Conservation (phyloP, 768 basidiomycete genomes). For the Rubroboletus pulcherrimus region DNA sequence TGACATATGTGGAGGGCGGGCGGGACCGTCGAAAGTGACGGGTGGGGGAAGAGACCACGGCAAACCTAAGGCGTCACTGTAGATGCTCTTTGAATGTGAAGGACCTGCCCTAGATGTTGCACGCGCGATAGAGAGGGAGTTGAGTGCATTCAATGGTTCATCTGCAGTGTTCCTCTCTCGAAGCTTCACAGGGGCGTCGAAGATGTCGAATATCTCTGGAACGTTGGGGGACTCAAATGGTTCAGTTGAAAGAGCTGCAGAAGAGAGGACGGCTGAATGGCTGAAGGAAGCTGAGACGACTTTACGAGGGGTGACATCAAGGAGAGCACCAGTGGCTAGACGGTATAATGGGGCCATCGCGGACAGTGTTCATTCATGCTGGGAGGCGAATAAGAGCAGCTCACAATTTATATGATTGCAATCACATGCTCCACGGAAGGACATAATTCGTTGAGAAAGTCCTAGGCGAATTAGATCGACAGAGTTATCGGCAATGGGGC, state of each 20-base stretch:
- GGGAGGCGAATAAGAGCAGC: not conserved
- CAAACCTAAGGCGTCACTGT: constrained; percentile 10
- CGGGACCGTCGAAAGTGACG: constrained; percentile 48
- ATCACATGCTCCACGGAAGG: not conserved
- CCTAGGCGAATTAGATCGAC: not conserved
- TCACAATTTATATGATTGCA: constrained; percentile 18
- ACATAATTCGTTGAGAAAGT: not conserved
- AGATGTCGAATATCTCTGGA: constrained; percentile 46
- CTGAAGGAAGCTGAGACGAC: constrained; percentile 10
- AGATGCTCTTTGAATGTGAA: not conserved
- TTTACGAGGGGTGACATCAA: constrained; percentile 6
- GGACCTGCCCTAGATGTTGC: constrained; percentile 8
- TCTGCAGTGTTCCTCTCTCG: constrained; percentile 33
- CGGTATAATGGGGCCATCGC: constrained; percentile 18
- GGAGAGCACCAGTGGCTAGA: constrained; percentile 5
- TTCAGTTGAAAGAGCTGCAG: constrained; percentile 1
- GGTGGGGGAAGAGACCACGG: constrained; percentile 41
- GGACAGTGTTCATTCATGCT: not conserved
- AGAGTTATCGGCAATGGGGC: constrained; percentile 18
- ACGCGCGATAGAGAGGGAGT: constrained; percentile 1
- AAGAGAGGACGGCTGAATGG: constrained; percentile 13
- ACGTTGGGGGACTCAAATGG: constrained; percentile 12
- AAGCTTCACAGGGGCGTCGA: constrained; percentile 44
- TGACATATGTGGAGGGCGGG: constrained; percentile 31
- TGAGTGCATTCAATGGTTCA: constrained; percentile 10